Base-by-base conservation (phyloP, 2,329 filamentous ascomycete genomes). In the Colletotrichum musicola region DNA sequence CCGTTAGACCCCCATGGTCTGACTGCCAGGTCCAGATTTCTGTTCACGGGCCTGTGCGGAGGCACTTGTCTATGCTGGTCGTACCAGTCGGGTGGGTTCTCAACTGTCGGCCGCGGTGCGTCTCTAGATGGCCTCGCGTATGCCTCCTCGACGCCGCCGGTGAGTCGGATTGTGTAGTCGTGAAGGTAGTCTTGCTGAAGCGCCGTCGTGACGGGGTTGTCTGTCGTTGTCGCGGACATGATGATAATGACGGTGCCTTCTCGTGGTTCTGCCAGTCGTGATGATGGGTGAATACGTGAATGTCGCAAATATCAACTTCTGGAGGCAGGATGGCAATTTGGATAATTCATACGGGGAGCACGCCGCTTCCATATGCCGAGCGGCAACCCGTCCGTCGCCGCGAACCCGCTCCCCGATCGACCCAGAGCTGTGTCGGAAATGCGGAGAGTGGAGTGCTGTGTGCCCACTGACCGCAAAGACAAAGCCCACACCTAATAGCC, bases 41-140 rank as follows among this genome's bases (percentile, higher is more conserved):
- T 50, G 59, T 76, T 71, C 27, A 72, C 60, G 2, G 74, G 74
- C 10, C 74, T 68, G 53, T 74, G 69, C 1, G 72, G 62, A 6
- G 75, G 75, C 3, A 76, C 72, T 1, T 73, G 72, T 3, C 75
- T 69, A 47, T 75, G 67, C 30, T 62, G 62, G 4, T 67, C 61
- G 6, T 71, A 58, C 74, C 74, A 76, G 30, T 62, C 47, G 4
- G 72, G 62, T 3, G 72, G 72, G 40, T 72, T 69, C 49, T 58
- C 56, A 18, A 49, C 66, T 20, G 44, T 30, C 18, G 66, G 66
- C 49, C 46, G 14, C 44, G 62, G 55, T 35, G 50, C 66, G 35
- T 68, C 62, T 9, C 56, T 58, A 14, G 64, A 65, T 20, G 49
- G 55, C 56, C 62, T 60, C 22, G 66, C 30, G 44, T 65, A 65